phyloP scores from a whole-genome alignment of 352 stramenopile genomes.

The Globisporangium cederbergense region DNA sequence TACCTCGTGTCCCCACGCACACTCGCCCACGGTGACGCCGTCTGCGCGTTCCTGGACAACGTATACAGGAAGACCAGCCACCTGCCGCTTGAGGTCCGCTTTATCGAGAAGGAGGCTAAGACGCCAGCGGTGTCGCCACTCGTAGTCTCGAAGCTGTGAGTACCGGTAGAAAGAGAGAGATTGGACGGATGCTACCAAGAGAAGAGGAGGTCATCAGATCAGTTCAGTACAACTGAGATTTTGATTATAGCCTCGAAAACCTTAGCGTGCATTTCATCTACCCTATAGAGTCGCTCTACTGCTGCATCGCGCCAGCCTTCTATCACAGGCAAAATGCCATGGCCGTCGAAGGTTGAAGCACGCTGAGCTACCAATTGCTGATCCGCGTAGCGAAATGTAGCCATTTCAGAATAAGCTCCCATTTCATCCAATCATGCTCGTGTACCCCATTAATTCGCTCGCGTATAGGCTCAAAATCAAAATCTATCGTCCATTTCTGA shows the following conservation, averaged over 20 bases:
- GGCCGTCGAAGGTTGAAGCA: too few relatives aligned
- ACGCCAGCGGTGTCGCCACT: neutral
- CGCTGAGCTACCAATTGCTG: too few relatives aligned
- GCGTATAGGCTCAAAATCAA: neutral
- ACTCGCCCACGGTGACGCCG: conserved; percentile 62
- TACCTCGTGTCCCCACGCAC: conserved; percentile 67
- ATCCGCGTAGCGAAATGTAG: neutral
- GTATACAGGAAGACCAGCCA: conserved; percentile 45
- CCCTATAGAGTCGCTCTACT: too few relatives aligned
- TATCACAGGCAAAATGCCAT: too few relatives aligned
- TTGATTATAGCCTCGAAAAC: too few relatives aligned
- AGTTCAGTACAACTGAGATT: too few relatives aligned
- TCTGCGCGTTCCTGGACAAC: conserved; percentile 60
- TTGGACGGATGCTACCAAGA: neutral
- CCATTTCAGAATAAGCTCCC: neutral
- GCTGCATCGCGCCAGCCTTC: too few relatives aligned
- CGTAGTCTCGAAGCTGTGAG: conserved; percentile 2
- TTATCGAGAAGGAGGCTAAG: neutral
- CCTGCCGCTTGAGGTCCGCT: conserved; percentile 7
- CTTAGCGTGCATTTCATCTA: too few relatives aligned
- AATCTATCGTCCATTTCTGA: neutral
- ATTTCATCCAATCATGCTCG: neutral
- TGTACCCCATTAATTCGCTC: neutral
- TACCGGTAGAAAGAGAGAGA: neutral
- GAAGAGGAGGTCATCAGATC: neutral